A percentile compares a stretch with the other conserved stretches of the same genome.
Evolutionary conservation across 345 rosid species (phyloP).

Genomic region (Salix brachista): DNA sequence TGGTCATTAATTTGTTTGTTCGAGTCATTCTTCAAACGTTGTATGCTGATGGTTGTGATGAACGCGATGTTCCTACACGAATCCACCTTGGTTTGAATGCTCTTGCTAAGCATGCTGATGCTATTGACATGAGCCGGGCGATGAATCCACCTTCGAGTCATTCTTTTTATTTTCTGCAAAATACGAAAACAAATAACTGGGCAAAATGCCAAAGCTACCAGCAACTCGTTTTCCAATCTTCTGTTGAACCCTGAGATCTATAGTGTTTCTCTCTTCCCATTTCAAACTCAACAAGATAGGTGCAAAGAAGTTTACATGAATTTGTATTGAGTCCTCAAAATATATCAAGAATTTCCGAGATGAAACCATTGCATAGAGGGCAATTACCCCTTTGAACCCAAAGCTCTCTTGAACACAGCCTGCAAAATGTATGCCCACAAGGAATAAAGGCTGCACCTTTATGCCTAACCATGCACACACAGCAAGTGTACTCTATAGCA

Average conservation of each 20-base stretch:
- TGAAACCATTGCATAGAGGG: slow-evolving; percentile 82
- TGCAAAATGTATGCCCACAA: slow-evolving; percentile 89
- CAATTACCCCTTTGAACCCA: slow-evolving; percentile 84
- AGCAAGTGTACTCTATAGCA: slow-evolving; percentile 55
- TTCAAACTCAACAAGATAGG: not conserved
- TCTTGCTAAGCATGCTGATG: no score
- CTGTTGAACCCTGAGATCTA: not conserved
- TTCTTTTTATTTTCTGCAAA: not conserved
- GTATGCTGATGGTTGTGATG: no score
- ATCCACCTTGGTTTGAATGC: no score
- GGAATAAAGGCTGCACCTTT: slow-evolving; percentile 85
- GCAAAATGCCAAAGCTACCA: not conserved
- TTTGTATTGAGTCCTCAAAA: slow-evolving; percentile 25
- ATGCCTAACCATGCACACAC: slow-evolving; percentile 79
- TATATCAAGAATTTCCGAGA: slow-evolving; percentile 78
- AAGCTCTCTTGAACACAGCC: slow-evolving; percentile 91
- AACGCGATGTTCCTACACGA: no score
- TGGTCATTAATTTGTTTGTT: no score
- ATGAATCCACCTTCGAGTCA: no score
- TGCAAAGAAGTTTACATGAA: not conserved
- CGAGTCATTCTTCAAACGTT: no score
- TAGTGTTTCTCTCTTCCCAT: not conserved
- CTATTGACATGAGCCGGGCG: no score
- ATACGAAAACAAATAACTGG: not conserved
- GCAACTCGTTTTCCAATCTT: not conserved